Evolutionary conservation across 2,329 filamentous ascomycete genomes (phyloP).

Genomic region (Nakataea oryzae): DNA sequence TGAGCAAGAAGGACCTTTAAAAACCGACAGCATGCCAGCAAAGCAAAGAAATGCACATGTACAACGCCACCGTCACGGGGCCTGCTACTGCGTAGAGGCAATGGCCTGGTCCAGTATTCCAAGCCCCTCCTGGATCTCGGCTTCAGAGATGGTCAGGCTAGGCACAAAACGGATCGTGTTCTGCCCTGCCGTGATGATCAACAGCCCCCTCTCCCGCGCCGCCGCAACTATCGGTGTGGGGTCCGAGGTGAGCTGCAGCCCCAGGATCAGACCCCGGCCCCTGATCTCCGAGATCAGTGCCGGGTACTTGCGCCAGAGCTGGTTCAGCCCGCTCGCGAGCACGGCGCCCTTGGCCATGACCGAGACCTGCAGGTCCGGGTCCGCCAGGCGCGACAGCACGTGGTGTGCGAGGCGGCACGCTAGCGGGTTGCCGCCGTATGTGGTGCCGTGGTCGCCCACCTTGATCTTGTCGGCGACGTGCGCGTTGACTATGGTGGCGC

Average conservation of each 20-base stretch:
- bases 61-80: too few species aligned
- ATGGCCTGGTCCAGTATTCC: constrained; percentile 63
- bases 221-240: constrained; percentile 69
- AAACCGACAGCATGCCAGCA: neutral
- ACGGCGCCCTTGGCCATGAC: constrained; percentile 56
- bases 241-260: constrained; percentile 70
- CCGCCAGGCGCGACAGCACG: constrained; percentile 67
- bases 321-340: constrained; percentile 36
- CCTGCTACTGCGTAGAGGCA: constrained; percentile 22
- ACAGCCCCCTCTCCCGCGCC: constrained; percentile 73
- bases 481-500: constrained; percentile 56
- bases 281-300: constrained; percentile 67
- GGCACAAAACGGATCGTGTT: constrained; percentile 92
- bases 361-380: constrained; percentile 55
- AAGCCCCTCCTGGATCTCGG: constrained; percentile 71
- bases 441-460: constrained; percentile 78
- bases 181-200: constrained; percentile 86
- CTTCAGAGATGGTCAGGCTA: constrained; percentile 67
- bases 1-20: too few species aligned
- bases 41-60: neutral
- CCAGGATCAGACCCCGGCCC: constrained; percentile 76
- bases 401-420: constrained; percentile 77
- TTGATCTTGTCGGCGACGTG: constrained; percentile 57
- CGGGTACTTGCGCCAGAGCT: constrained; percentile 43
- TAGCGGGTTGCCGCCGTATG: constrained; percentile 86